Base-by-base conservation (phyloP, 108 stramenopile genomes). In the Tribonema minus region DNA sequence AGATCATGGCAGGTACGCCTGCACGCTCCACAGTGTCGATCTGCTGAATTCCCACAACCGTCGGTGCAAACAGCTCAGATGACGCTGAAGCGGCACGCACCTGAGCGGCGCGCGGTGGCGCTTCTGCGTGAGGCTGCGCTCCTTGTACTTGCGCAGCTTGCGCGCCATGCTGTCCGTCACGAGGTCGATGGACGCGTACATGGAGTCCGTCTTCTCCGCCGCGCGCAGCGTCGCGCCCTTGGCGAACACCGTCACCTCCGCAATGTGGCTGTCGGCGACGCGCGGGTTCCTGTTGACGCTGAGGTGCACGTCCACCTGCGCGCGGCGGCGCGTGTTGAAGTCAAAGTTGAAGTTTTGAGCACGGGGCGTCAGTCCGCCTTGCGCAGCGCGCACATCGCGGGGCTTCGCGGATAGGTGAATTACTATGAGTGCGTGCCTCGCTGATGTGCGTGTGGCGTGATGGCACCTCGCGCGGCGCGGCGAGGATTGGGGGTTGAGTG, bases 161-260 rank as follows among this genome's bases (percentile, higher is more conserved):
- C 75, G 65, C 37, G 35, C 37, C 58, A 84, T 81, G 64, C 76
- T 72, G 69, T 84, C 77, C 2, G 83, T 70, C 28, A 84, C 83
- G n/a, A 82, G 68, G 69, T 84, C 83, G 5, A 84, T 76, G 30
- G 68, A 64, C 12, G 82, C 81, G 70, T 84, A 84, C 83, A 84
- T 84, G 58, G 71, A 70, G 59, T 84, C 83, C 67, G 80, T 76
- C n/a, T 67, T 25, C 7, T 83, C 82, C 64, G 80, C 69, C 2
- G 82, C 80, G 33, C 67, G 71, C 27, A 83, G 32, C 25, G 82
- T 73, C 29, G 68, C 75, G 59, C 81, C 81, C 73, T 76, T 79
- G 30, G 70, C n/a, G 75, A 76, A 81, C 1, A 83, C 65, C 4
- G 82, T 83, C 2, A 82, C 81, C 29, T 83, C 82, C 23, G 81